Base-by-base conservation (phyloP, 2,329 filamentous ascomycete genomes). In the Aspergillus sp. region DNA sequence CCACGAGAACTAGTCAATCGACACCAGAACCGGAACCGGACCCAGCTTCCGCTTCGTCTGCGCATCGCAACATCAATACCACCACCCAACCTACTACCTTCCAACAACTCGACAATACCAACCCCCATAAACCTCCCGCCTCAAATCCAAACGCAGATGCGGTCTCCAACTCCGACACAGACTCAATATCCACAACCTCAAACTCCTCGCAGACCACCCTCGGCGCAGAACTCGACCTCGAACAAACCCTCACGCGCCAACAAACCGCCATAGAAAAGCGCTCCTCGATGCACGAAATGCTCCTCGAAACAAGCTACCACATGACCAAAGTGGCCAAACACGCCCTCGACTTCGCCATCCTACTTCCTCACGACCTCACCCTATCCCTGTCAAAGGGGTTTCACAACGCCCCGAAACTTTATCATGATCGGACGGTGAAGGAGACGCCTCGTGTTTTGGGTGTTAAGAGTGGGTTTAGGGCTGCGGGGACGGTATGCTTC, bases 331-430 rank as follows among this genome's bases (percentile, higher is more conserved):
- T 88, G 1, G 83, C 92, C 39, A 84, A 85, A 22, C 85, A 87
- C n/a, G 88, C 95, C 52, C 85, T 93, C 5, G 84, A 84, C 11
- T 87, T 90, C n/a, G 86, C 90, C 5, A 81, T 94, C 60, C 91
- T 90, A 67, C 88, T 89, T 1, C 93, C 92, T 0, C 89, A 95
- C 82, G 91, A 96, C 72, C 89, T 96, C 63, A 91, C 90, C 46
- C 77, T 96, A 47, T 90, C 90, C 0, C 77, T 96, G 42, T 90
- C 92, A 0, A 90, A 90, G 73, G 93, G 93, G 0, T 96, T 96
- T 72, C 89, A 94, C 71, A 96, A 96, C 67, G 89, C 90, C 6
- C 92, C 93, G 0, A 88, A 86, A 65, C 79, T 96, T 1, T 96
- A 96, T 71, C 90, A 92, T 47, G 92, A 96, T 68, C 87, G 91